Conservation (phyloP, 2,329 filamentous ascomycete species). For the Fusarium sambucinum region DNA sequence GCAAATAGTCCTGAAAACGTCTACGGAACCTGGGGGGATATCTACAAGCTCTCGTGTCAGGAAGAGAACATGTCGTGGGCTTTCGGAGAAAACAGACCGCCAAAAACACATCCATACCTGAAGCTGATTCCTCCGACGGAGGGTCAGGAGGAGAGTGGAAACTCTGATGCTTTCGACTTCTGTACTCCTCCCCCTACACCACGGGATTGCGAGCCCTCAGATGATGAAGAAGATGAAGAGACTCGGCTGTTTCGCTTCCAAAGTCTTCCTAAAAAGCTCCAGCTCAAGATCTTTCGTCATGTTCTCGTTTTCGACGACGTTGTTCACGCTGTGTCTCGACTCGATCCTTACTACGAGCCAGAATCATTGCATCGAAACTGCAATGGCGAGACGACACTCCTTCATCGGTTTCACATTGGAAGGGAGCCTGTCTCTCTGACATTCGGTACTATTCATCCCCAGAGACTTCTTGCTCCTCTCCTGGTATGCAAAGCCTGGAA, state of each 20-base stretch:
- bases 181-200: neutral
- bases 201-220: neutral
- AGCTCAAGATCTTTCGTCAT: slow-evolving; percentile 54
- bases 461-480: slow-evolving; percentile 54
- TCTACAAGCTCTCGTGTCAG: slow-evolving; percentile 34
- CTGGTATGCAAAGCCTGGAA: slow-evolving; percentile 57
- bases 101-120: slow-evolving; percentile 31
- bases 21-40: slow-evolving; percentile 2
- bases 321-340: slow-evolving; percentile 60
- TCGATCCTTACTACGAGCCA: slow-evolving; percentile 54
- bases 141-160: neutral
- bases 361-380: slow-evolving; percentile 22
- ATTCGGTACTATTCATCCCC: slow-evolving; percentile 49
- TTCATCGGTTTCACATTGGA: slow-evolving; percentile 57
- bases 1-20: neutral
- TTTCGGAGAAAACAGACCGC: neutral
- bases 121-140: slow-evolving; percentile 8
- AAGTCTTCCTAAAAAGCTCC: slow-evolving; percentile 48
- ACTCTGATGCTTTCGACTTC: neutral
- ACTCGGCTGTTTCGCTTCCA: slow-evolving; percentile 49
- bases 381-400: slow-evolving; percentile 39
- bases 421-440: slow-evolving; percentile 50
- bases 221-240: neutral
- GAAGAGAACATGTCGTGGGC: slow-evolving; percentile 42
- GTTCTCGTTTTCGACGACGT: slow-evolving; percentile 53